Conservation (phyloP, 2,329 filamentous ascomycete genomes). For the Myriangium duriaei region DNA sequence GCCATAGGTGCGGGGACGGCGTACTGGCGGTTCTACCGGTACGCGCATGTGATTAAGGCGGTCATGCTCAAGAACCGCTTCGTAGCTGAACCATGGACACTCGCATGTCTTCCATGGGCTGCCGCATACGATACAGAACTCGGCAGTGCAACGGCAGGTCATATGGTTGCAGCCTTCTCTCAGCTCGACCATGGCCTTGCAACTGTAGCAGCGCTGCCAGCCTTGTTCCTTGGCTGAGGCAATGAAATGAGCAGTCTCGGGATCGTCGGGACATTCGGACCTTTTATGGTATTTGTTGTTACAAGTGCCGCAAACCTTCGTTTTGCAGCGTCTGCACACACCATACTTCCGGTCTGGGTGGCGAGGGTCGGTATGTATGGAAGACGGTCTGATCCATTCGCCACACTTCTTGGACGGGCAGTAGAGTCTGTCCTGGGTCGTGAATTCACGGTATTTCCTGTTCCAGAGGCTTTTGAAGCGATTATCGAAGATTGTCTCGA, state of each 20-base stretch:
- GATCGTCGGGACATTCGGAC: constrained; percentile 58
- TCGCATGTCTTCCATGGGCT: constrained; percentile 71
- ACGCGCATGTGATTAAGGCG: constrained; percentile 42
- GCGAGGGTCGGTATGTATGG: constrained; percentile 44
- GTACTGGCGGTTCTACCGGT: constrained; percentile 27
- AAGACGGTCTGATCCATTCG: constrained; percentile 63
- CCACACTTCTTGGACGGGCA: constrained; percentile 63
- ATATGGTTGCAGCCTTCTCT: constrained; percentile 81
- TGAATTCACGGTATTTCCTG: constrained; percentile 64
- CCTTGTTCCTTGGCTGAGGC: constrained; percentile 53
- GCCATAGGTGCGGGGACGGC: constrained; percentile 19
- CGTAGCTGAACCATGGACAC: constrained; percentile 67
- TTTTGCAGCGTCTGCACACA: constrained; percentile 58
- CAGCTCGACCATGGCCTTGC: constrained; percentile 61
- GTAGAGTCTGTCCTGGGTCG: constrained; percentile 62
- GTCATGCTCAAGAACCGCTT: constrained; percentile 37
- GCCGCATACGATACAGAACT: constrained; percentile 83
- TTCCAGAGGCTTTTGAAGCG: constrained; percentile 73
- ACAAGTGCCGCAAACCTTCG: constrained; percentile 62
- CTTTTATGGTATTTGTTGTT: constrained; percentile 61
- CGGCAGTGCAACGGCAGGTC: constrained; percentile 69
- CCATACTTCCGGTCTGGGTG: constrained; percentile 47
- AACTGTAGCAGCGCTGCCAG: constrained; percentile 66
- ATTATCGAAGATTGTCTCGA: constrained; percentile 60
- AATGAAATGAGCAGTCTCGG: constrained; percentile 51